phyloP scores from a whole-genome alignment of 371 early-diverging fungal genomes.

The Massospora cicadina region DNA sequence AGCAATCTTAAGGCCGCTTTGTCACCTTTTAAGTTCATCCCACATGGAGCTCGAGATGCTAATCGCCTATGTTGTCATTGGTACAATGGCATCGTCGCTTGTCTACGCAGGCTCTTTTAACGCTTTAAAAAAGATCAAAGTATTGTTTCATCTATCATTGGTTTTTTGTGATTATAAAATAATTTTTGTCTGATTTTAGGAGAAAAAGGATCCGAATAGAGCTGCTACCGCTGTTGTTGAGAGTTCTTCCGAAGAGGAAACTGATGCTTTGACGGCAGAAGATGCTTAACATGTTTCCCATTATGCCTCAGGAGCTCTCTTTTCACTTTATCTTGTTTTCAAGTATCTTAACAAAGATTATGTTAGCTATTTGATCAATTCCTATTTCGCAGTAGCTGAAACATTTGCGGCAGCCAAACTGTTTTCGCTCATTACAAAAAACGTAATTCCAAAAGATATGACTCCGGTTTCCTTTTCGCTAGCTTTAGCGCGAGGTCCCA shows the following conservation, averaged over 20 bases:
- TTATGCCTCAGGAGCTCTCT: conserved; percentile 67
- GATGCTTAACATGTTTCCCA: conserved; percentile 91
- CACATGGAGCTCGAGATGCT: conserved; percentile 29
- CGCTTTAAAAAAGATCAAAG: conserved; percentile 52
- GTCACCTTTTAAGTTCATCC: no score
- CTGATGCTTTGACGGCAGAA: conserved; percentile 61
- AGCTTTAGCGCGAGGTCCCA: conserved; percentile 41
- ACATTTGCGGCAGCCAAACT: conserved; percentile 53
- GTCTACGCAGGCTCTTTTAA: conserved; percentile 74
- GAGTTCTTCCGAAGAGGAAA: conserved; percentile 33
- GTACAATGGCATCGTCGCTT: conserved; percentile 70
- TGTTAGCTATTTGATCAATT: conserved; percentile 66
- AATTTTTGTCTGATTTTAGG: conserved; percentile 5
- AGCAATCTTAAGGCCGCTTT: no score
- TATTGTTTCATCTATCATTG: conserved; percentile 13
- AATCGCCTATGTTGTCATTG: conserved; percentile 73
- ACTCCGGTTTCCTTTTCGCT: conserved; percentile 49
- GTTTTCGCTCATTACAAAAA: conserved; percentile 29
- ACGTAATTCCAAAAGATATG: conserved; percentile 25
- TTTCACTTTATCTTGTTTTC: conserved; percentile 72
- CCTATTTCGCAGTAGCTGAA: conserved; percentile 76
- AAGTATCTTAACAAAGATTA: conserved; percentile 65
- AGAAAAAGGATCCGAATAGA: conserved; percentile 14
- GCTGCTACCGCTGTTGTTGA: conserved; percentile 34
- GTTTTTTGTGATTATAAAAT: background rate